Base-by-base conservation (phyloP, 495 filamentous ascomycete species). In the Bathelium albidoporum region DNA sequence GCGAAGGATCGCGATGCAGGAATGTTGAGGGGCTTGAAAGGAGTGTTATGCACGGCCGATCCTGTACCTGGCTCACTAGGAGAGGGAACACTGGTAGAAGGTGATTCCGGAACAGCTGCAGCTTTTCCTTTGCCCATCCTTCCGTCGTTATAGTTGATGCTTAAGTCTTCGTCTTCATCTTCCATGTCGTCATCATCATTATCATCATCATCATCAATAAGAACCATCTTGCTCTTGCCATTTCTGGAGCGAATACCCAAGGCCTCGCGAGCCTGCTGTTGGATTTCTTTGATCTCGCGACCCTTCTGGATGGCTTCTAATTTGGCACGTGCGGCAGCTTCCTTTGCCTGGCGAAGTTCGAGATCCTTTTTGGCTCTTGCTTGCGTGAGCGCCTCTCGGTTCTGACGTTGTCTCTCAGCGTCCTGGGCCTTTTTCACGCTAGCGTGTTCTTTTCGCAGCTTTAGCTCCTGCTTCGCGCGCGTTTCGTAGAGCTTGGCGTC, bases 401-500 rank as follows among this genome's bases (percentile, higher is more conserved):
- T 29, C 49, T 28, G 49, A 55, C 49, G 49, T 11, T n/a, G 9
- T 16, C 29, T 55, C 49, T 26, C 49, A 7, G 20, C 24, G 9
- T 64, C 34, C 31, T 64, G 16, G 16, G 34, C 39, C 63, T 44
- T 62, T 59, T 45, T 58, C 2, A 31, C 60, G 18, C n/a, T 39
- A 28, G 39, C 36, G 26, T 52, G n/a, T 29, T 44, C 43, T 24
- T 52, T 43, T 12, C 43, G 60, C 20, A 62, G 18, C 43, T 44
- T 64, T 49, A 63, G 59, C 44, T 59, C 65, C n/a, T 55, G 49
- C 10, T 41, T 60, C 20, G 55, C 36, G 24, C 59, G 59, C 16
- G 60, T 36, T 28, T 10, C n/a, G 20, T 28, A 41, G 14, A 62
- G 36, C 29, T 31, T 24, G 16, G 60, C 60, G 32, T 62, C 60